Evolutionary conservation across 2,329 filamentous ascomycete species (phyloP).

Genomic region (Diaporthe nobilis): DNA sequence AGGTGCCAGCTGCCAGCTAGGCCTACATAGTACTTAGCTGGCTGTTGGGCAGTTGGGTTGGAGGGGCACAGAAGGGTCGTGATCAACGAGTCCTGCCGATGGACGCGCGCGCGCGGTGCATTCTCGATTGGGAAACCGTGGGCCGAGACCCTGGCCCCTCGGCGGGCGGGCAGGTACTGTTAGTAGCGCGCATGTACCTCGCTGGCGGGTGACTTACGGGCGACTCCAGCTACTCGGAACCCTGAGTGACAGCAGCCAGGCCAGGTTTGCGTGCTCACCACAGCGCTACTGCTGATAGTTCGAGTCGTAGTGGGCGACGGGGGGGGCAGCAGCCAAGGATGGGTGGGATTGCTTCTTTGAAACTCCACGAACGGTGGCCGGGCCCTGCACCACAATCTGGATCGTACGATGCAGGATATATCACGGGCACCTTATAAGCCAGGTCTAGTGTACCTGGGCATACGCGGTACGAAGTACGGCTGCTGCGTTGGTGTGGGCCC

Average conservation of each 20-base stretch:
- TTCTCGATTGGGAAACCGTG: slow-evolving; percentile 21
- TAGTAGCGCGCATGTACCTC: slow-evolving; percentile 13
- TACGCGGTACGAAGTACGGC: background rate
- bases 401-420: slow-evolving; percentile 26
- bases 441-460: background rate
- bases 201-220: slow-evolving; percentile 16
- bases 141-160: slow-evolving; percentile 6
- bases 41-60: background rate
- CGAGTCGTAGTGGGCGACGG: background rate
- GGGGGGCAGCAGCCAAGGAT: background rate
- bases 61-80: slow-evolving; percentile 1
- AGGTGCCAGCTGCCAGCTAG: background rate
- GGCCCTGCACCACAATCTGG: slow-evolving; percentile 12
- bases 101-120: slow-evolving; percentile 31
- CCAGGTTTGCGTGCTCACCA: background rate
- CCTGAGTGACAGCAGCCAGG: slow-evolving; percentile 3
- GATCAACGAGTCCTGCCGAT: slow-evolving; percentile 25
- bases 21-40: background rate
- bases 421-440: slow-evolving; percentile 12
- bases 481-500: background rate
- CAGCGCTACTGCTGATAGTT: slow-evolving; percentile 6
- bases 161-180: slow-evolving; percentile 9
- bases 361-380: slow-evolving; percentile 26
- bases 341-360: slow-evolving; percentile 20
- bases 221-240: slow-evolving; percentile 15